Percentiles rank a stretch among this genome's conserved stretches.
Evolutionary conservation across 1,139 yeast genomes (phyloP).

Genomic region (Taiozyma sp.): DNA sequence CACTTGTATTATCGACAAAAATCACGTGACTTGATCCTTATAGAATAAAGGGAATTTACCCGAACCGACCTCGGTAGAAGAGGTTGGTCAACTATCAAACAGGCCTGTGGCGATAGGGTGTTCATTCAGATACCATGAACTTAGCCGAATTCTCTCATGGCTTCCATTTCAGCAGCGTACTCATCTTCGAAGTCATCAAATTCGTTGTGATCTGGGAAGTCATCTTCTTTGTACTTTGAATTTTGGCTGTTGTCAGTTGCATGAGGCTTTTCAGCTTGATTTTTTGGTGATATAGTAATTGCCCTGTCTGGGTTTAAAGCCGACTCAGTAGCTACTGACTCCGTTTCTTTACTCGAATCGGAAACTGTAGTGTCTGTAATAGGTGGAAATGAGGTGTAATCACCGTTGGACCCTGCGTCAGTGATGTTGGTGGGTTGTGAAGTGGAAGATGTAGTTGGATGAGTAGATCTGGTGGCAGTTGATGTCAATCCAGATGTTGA

Average conservation of each 20-base stretch:
- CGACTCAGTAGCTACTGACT: not conserved
- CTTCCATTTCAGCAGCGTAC: slow-evolving; percentile 21
- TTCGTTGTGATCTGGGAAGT: slow-evolving; percentile 6
- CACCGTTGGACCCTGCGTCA: not conserved
- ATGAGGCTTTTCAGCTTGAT: not conserved
- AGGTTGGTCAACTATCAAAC: too few species aligned
- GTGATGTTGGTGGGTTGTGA: not conserved
- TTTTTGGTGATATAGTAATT: not conserved
- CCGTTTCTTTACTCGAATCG: not conserved
- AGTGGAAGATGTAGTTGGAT: not conserved
- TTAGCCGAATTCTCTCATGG: slow-evolving; percentile 16
- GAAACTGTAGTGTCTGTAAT: not conserved
- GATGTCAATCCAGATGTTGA: not conserved
- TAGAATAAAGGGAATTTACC: not conserved
- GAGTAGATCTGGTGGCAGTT: not conserved
- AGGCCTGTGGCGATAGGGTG: not conserved
- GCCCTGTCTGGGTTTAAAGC: not conserved
- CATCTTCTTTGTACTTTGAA: slow-evolving; percentile 7
- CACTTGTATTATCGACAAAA: not conserved
- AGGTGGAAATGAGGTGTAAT: not conserved
- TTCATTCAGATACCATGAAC: not conserved
- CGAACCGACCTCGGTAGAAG: not conserved
- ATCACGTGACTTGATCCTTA: not conserved
- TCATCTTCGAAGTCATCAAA: slow-evolving; percentile 12
- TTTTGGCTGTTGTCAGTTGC: not conserved